Percentiles rank a stretch among this genome's conserved stretches.
phyloP scores from a whole-genome alignment of 257 asterid species.

The Plantago major region DNA sequence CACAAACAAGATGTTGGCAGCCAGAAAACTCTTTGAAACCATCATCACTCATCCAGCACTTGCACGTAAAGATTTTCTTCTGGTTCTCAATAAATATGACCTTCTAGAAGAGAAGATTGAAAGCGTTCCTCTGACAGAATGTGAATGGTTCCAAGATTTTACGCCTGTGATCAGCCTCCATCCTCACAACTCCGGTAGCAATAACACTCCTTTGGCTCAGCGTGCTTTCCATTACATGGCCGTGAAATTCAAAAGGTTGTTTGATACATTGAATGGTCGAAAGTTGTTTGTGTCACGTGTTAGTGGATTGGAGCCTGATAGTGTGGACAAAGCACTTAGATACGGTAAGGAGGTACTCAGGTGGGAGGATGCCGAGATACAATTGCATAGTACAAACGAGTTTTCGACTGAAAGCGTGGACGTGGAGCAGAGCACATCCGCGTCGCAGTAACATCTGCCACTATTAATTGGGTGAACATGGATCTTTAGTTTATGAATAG shows the following conservation, averaged over 20 bases:
- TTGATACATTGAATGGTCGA: conserved; percentile 37
- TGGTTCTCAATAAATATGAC: conserved; percentile 75
- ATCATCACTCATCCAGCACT: conserved; percentile 53
- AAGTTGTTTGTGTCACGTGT: conserved; percentile 58
- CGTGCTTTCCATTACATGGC: conserved; percentile 80
- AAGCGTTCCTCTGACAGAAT: conserved; percentile 48
- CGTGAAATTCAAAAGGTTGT: conserved; percentile 59
- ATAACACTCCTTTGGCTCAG: conserved; percentile 48
- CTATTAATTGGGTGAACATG: no score
- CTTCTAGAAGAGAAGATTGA: conserved; percentile 67
- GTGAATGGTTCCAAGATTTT: conserved; percentile 83
- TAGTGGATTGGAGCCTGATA: conserved; percentile 67
- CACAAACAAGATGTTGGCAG: conserved; percentile 64
- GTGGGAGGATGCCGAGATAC: conserved; percentile 59
- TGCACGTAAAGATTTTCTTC: conserved; percentile 51
- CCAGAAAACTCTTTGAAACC: conserved; percentile 57
- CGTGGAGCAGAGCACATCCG: conserved; percentile 58
- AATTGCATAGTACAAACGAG: conserved; percentile 29
- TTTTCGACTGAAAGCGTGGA: conserved; percentile 55
- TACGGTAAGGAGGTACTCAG: conserved; percentile 61
- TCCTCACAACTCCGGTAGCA: conserved; percentile 34
- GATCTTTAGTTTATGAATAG: no score
- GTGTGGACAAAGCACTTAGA: conserved; percentile 60
- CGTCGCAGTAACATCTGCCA: conserved; percentile 15
- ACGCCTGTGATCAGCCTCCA: conserved; percentile 55